Base-by-base conservation (phyloP, 805 yeast species). In the Vanderwaltozyma verrucispora region DNA sequence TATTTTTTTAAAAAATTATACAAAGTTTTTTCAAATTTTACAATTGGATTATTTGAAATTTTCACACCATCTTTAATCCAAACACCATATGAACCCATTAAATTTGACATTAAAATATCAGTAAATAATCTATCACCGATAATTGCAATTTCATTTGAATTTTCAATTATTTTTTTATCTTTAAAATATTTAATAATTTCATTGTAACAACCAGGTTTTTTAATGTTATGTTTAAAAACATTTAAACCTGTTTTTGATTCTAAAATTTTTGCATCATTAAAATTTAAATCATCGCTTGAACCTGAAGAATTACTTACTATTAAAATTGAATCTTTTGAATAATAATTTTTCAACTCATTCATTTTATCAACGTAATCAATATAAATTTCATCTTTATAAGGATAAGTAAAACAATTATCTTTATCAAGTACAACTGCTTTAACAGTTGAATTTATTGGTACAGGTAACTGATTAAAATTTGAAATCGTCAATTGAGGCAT, bases 251-350 rank as follows among this genome's bases (percentile, higher is more conserved):
- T 77, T 19, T 68, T 65, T 9, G 58, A 36, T 51, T 87, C 94
- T 10, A 88, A 58, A 6, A 63, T 48, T 16, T 53, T 45, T 0
- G 96, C 96, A 49, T 83, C 81, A 14, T 43, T 42, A 39, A 74
- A 70, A 25, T 64, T 67, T 0, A 47, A 50, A 50, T 88, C 96
- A 48, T 80, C 94, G 40, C 72, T 67, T 0, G 94, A 82, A 0
- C 98, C 98, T 0, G 97, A 96, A 0, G 95, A 83, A 51, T 89
- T 89, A 49, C 94, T 81, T 4, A 89, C 95, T 9, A 89, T 80
- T 27, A 86, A 63, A 16, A 88, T 56, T 10, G 67, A 65, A 4
- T 75, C 78, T 26, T 67, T 74, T 0, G 92, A 86, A 49, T 80
- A 85, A 2, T 58, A 48, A n/a, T 58, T 47, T 30, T 67, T 65